Evolutionary conservation across 495 filamentous ascomycete species (phyloP), one percentile per base, ranked within the genome.

Genomic region (Penicillium samsonianum): DNA sequence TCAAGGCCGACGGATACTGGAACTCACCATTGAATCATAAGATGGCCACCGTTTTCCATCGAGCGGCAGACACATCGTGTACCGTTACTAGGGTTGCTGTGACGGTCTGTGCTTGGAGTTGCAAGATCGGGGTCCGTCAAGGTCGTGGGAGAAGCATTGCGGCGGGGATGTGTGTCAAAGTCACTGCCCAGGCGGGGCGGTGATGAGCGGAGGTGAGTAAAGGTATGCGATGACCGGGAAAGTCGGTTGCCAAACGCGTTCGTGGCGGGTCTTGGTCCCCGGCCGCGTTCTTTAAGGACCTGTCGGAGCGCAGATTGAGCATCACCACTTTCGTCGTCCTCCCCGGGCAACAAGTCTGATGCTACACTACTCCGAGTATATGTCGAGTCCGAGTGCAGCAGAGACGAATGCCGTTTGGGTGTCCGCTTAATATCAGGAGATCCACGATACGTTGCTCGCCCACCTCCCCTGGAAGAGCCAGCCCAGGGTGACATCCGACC

Each of bases 21-120:
- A 48, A 73, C 79, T 57, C 78, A 91, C 89, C 89, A 96, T 75
- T 92, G 89, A 61, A 96, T 86, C 87, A 96, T 87, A 50, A 89
- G 81, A 62, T 81, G 75, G 55, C 83, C 86, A 55, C 86, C 84
- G 55, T 84, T 83, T 20, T 87, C 81, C 55, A 81, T 74, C 35
- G 83, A 83, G 57, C 81, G 78, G 73, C 91, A 95, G 20, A 91
- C 73, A 65, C 91, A 96, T 52, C 90, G 82, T 4, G 90, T 88
- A 16, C 79, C 82, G 59, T 72, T 78, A 53, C 80, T 80, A 40
- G 76, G 69, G 30, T 78, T 82, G 73, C 72, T 84, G 55, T 72
- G 77, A 61, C 74, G 78, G 58, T 84, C 82, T 33, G 81, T 84
- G 59, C 81, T 86, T 2, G 89, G 89, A 0, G 85, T 92, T 14